Evolutionary conservation across 2,329 filamentous ascomycete species (phyloP).

Genomic region (Cadophora sp.): DNA sequence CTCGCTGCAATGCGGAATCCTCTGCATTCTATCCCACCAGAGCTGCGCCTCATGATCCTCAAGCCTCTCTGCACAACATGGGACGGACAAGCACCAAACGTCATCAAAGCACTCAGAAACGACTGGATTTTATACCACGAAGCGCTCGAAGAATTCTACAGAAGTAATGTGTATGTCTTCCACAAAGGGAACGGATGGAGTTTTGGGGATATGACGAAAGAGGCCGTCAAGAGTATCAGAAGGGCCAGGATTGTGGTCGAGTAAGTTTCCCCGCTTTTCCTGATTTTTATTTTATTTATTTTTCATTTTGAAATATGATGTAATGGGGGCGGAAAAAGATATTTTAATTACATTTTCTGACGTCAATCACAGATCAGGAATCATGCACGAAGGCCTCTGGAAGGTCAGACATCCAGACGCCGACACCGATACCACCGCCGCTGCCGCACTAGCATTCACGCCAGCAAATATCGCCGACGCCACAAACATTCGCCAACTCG

Average conservation of each 20-base stretch:
- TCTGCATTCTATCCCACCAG: background rate
- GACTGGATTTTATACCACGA: background rate
- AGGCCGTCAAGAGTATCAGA: background rate
- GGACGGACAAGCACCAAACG: background rate
- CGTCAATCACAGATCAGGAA: slow-evolving; percentile 1
- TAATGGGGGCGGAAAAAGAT: background rate
- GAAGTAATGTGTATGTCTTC: background rate
- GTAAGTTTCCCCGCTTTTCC: background rate
- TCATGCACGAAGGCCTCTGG: slow-evolving; percentile 4
- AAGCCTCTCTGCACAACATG: background rate
- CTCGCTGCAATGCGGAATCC: background rate
- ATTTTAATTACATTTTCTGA: background rate
- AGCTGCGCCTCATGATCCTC: background rate
- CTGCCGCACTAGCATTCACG: background rate
- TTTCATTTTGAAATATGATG: background rate
- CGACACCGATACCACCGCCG: background rate
- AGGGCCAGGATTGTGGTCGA: background rate
- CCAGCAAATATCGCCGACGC: background rate
- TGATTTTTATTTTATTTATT: background rate
- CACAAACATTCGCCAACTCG: background rate
- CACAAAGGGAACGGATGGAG: background rate
- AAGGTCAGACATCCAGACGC: background rate
- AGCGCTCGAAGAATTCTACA: slow-evolving; percentile 8
- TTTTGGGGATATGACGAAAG: slow-evolving; percentile 3
- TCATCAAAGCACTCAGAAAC: background rate